These are phyloP conservation scores for Alternaria ventricosa DNA, from an alignment of 2,329 filamentous ascomycete species.

Conservation along the genomic window DNA sequence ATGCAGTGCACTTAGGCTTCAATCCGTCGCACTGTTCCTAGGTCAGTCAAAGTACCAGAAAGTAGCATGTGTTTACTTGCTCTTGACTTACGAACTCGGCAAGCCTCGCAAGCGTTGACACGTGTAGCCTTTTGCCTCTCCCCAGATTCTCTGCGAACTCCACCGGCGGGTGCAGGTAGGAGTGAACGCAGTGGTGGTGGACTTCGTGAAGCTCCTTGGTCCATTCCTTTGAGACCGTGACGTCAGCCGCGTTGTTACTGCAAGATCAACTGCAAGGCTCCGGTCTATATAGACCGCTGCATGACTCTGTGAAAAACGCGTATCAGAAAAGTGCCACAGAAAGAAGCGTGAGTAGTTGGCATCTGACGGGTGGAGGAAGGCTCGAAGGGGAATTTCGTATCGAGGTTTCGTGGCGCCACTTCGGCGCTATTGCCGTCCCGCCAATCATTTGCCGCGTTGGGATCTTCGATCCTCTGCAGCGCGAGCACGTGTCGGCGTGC, in stretches of 20 bases:
- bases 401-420: slow-evolving; percentile 1
- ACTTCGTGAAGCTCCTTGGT: not conserved
- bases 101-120: slow-evolving; percentile 13
- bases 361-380: not conserved
- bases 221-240: slow-evolving; percentile 1
- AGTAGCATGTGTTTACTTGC: not conserved
- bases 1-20: slow-evolving; percentile 13
- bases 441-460: not conserved
- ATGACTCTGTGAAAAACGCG: not conserved
- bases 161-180: slow-evolving; percentile 6
- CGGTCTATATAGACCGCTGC: not conserved
- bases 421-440: not conserved
- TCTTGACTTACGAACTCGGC: slow-evolving; percentile 17
- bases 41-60: not conserved
- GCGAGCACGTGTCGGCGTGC: not conserved
- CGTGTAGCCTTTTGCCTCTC: not conserved
- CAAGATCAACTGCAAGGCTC: not conserved
- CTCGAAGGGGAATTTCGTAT: slow-evolving; percentile 2
- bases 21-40: slow-evolving; percentile 12
- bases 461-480: not conserved
- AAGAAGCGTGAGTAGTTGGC: not conserved
- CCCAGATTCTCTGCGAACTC: not conserved
- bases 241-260: not conserved
- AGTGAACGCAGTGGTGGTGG: slow-evolving; percentile 7
- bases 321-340: not conserved